Base-by-base conservation (phyloP, 345 rosid species). In the Dipteronia sinensis region DNA sequence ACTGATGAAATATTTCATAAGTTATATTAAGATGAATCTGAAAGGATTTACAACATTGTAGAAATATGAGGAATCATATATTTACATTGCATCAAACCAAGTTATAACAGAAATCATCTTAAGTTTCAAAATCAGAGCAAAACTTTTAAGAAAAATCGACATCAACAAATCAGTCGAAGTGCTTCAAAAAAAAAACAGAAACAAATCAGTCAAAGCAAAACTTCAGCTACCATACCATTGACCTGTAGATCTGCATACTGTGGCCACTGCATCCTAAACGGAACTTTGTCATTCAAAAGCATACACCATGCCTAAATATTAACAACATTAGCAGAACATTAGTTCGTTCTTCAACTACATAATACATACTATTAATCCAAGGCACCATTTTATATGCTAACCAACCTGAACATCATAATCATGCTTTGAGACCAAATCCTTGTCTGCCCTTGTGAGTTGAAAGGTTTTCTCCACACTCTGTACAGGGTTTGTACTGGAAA, bases 241-340 rank as follows among this genome's bases (percentile, higher is more conserved):
- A 94, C 84, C 82, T 93, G 99, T 75, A 97, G 87, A 78, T 97
- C 98, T 69, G 96, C 88, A 86, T 80, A 85, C 62, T 97, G 98
- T 10, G 99, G 99, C 99, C 99, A 97, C 71, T 94, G 99, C 96
- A 97, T 92, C 91, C 99, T 89, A 77, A 84, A 97, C 51, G 90
- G 80, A 76, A 97, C 99, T 85, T 93, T 94, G 85, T 97, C 98
- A 82, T 94, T 97, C 82, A 97, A 83, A 83, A 97, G 99, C 98
- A 97, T 93, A 82, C 99, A 97, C 99, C 99, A 97, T 20, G 94
- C 97, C 98, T 95, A 59, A 31, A 74, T 13, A 67, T 74, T 44
- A 77, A 16, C 67, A 79, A 53, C 27, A 66, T 10, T 34, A 82
- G 56, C 65, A 49, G 63, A 65, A 73, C 15, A 75, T 85, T 59